A percentile compares a stretch with the other conserved stretches of the same genome.
Conservation (phyloP, 2,329 filamentous ascomycete genomes). For the Aureobasidium sp. region DNA sequence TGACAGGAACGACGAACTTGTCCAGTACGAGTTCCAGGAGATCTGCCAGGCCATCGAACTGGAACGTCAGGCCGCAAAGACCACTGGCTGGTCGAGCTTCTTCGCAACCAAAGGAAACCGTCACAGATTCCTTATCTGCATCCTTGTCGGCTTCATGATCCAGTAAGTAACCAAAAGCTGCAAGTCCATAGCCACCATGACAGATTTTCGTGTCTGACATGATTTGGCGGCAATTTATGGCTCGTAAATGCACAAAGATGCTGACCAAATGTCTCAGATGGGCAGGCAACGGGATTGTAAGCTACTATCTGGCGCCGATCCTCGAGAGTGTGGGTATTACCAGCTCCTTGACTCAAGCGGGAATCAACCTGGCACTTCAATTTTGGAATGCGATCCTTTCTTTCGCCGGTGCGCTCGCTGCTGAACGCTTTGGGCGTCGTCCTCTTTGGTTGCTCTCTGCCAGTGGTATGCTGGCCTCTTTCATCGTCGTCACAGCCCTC, state of each 20-base stretch:
- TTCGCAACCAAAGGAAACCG: slow-evolving; percentile 35
- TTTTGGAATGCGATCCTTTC: slow-evolving; percentile 8
- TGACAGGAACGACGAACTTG: slow-evolving; percentile 33
- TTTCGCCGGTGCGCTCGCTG: background rate
- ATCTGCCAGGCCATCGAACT: slow-evolving; percentile 30
- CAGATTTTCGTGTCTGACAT: too few species aligned
- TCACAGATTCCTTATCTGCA: slow-evolving; percentile 43
- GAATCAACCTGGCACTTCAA: slow-evolving; percentile 42
- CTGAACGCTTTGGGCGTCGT: background rate
- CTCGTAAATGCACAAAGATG: too few species aligned
- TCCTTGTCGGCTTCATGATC: slow-evolving; percentile 41
- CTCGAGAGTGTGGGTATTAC: slow-evolving; percentile 33
- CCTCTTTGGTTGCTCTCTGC: slow-evolving; percentile 4
- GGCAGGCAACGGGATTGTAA: slow-evolving; percentile 46
- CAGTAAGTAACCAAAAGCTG: slow-evolving; percentile 34
- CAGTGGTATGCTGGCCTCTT: background rate
- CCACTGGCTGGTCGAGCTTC: slow-evolving; percentile 26
- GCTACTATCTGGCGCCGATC: slow-evolving; percentile 37
- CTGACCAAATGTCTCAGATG: too few species aligned
- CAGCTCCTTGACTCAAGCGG: slow-evolving; percentile 39
- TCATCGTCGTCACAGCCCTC: background rate
- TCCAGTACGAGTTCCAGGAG: slow-evolving; percentile 41
- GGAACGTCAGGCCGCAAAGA: slow-evolving; percentile 57
- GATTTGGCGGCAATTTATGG: too few species aligned
- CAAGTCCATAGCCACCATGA: too few species aligned